Conservation (phyloP, 768 basidiomycete species). For the Lyophyllum semitale region DNA sequence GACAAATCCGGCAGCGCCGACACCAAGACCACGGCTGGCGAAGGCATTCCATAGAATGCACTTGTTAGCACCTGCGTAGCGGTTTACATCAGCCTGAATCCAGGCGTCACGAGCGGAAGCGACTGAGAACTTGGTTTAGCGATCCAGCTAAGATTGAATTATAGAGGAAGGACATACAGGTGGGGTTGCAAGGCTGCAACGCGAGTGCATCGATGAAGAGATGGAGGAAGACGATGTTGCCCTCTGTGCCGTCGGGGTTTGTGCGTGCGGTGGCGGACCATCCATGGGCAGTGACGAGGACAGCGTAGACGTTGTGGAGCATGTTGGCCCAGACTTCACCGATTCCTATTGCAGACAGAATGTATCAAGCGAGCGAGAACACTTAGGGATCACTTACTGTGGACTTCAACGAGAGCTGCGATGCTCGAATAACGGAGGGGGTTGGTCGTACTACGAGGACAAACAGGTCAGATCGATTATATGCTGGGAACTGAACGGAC, state of each 20-base stretch:
- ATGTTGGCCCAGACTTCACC: constrained; percentile 56
- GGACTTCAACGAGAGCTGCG: constrained; percentile 41
- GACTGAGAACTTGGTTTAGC: constrained; percentile 27
- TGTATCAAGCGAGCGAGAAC: neutral
- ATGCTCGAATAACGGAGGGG: constrained; percentile 45
- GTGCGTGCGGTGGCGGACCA: constrained; percentile 38
- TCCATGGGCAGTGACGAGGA: constrained; percentile 32
- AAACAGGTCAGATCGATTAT: neutral
- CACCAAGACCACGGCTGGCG: constrained; percentile 51
- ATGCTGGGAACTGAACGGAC: constrained; percentile 10
- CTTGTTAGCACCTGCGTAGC: constrained; percentile 45
- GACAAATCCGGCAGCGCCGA: constrained; percentile 27
- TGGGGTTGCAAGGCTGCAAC: constrained; percentile 49
- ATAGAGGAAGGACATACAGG: constrained; percentile 30
- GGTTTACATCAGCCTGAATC: constrained; percentile 52
- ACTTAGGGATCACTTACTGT: constrained; percentile 31
- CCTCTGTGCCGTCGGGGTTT: constrained; percentile 37
- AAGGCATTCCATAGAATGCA: constrained; percentile 50
- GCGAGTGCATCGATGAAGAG: constrained; percentile 49
- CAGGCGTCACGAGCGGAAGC: constrained; percentile 47
- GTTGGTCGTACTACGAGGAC: constrained; percentile 34
- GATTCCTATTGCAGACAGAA: constrained; percentile 29
- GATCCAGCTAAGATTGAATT: neutral
- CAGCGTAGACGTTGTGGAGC: constrained; percentile 42
- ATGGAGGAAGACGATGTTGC: constrained; percentile 49